phyloP scores from a whole-genome alignment of 768 basidiomycete species.

The Russula vinacea region DNA sequence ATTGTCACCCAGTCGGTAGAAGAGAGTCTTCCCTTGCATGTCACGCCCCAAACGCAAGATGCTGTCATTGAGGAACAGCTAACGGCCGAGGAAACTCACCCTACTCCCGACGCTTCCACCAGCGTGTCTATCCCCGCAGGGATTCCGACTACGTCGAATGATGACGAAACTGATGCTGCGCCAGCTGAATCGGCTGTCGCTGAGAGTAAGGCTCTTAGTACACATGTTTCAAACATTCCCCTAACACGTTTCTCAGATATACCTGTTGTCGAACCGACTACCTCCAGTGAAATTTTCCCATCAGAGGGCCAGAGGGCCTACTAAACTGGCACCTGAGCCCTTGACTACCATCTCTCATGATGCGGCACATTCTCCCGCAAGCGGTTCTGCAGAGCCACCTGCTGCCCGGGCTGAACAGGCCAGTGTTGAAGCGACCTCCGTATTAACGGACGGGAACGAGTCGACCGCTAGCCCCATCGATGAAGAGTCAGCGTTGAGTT shows the following conservation, averaged over 20 bases:
- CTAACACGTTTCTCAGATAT: slow-evolving; percentile 14
- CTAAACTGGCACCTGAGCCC: neutral
- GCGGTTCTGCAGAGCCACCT: neutral
- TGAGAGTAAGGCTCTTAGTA: slow-evolving; percentile 12
- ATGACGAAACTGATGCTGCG: neutral
- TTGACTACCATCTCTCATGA: neutral
- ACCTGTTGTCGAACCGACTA: neutral
- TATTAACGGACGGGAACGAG: neutral
- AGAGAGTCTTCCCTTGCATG: neutral
- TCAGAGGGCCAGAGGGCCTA: neutral
- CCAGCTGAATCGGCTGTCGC: neutral
- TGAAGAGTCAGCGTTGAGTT: neutral
- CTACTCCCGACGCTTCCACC: slow-evolving; percentile 1
- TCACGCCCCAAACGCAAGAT: neutral
- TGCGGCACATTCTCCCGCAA: neutral
- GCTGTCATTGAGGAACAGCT: slow-evolving; percentile 9
- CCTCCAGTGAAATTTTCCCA: neutral
- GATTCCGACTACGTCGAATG: neutral
- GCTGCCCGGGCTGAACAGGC: neutral
- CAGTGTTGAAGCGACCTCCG: neutral
- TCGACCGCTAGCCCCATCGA: neutral
- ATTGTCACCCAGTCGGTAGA: neutral
- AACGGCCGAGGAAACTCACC: neutral
- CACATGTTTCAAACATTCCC: neutral
- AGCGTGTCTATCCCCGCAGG: neutral